phyloP scores from a whole-genome alignment of 371 early-diverging fungal species.

The Mucor ambiguus region DNA sequence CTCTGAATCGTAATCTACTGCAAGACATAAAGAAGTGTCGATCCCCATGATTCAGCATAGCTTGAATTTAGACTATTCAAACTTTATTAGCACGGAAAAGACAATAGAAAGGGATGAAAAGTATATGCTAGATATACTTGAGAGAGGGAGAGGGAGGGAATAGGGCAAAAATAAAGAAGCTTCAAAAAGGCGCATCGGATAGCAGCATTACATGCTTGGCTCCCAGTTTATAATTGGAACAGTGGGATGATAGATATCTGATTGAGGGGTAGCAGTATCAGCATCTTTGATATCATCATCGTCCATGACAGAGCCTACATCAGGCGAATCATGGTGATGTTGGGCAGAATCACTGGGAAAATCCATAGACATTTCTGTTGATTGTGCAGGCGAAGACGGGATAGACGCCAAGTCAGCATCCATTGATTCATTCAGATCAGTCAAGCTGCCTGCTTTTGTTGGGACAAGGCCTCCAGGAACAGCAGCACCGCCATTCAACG shows the following conservation, averaged over 20 bases:
- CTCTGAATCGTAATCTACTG: too few species aligned
- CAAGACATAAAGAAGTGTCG: too few species aligned
- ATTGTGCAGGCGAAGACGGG: slow-evolving; percentile 29
- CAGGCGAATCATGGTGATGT: slow-evolving; percentile 11
- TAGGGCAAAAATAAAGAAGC: neutral
- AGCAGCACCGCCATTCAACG: slow-evolving; percentile 4
- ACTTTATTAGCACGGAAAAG: neutral
- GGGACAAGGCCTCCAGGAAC: neutral
- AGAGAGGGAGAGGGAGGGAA: neutral
- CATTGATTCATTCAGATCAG: neutral
- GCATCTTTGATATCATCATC: slow-evolving; percentile 11
- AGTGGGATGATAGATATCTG: neutral
- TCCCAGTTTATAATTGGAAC: neutral
- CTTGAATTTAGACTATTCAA: neutral
- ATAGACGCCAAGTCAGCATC: slow-evolving; percentile 10
- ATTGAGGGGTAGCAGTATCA: neutral
- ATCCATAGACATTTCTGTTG: slow-evolving; percentile 28
- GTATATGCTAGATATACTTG: neutral
- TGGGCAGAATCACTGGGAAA: slow-evolving; percentile 18
- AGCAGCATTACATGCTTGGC: neutral
- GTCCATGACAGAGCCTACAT: slow-evolving; percentile 8
- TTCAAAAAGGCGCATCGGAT: neutral
- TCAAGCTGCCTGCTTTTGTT: neutral
- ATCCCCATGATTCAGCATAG: too few species aligned
- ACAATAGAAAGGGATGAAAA: neutral